These are phyloP conservation scores for Podosphaera leucotricha DNA, from an alignment of 2,329 filamentous ascomycete species.

Conservation along the genomic window DNA sequence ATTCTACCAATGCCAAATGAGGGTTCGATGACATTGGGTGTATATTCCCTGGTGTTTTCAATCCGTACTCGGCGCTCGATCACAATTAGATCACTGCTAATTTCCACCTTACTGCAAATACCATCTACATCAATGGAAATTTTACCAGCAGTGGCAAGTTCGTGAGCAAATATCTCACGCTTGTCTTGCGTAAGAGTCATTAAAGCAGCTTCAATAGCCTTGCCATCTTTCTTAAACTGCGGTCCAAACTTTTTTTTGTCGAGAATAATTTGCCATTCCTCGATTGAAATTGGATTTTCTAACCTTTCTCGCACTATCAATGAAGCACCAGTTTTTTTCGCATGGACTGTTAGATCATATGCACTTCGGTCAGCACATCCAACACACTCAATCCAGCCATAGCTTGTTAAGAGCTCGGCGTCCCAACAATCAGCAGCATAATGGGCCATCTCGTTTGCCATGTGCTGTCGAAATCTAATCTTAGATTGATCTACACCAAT, in stretches of 20 bases:
- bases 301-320: slow-evolving; percentile 67
- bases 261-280: slow-evolving; percentile 72
- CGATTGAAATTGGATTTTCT: slow-evolving; percentile 51
- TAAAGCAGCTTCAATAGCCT: slow-evolving; percentile 59
- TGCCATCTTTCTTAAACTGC: slow-evolving; percentile 84
- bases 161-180: slow-evolving; percentile 54
- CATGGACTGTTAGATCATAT: slow-evolving; percentile 80
- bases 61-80: slow-evolving; percentile 66
- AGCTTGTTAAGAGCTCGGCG: slow-evolving; percentile 72
- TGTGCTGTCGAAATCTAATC: slow-evolving; percentile 91
- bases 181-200: slow-evolving; percentile 47
- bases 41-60: slow-evolving; percentile 75
- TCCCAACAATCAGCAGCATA: slow-evolving; percentile 98
- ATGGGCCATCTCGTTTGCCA: slow-evolving; percentile 77
- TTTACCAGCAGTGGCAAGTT: slow-evolving; percentile 50
- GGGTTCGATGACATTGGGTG: slow-evolving; percentile 87
- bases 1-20: slow-evolving; percentile 95
- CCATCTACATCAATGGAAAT: slow-evolving; percentile 51
- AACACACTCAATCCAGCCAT: slow-evolving; percentile 96
- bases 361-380: slow-evolving; percentile 90
- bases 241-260: slow-evolving; percentile 95
- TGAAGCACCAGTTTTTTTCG: slow-evolving; percentile 73
- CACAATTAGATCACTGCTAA: slow-evolving; percentile 55
- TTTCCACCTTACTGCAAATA: slow-evolving; percentile 50
- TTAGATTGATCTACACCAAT: slow-evolving; percentile 74